Conservation (phyloP, 1,284 basidiomycete species). For the Clitocybe nebularis region DNA sequence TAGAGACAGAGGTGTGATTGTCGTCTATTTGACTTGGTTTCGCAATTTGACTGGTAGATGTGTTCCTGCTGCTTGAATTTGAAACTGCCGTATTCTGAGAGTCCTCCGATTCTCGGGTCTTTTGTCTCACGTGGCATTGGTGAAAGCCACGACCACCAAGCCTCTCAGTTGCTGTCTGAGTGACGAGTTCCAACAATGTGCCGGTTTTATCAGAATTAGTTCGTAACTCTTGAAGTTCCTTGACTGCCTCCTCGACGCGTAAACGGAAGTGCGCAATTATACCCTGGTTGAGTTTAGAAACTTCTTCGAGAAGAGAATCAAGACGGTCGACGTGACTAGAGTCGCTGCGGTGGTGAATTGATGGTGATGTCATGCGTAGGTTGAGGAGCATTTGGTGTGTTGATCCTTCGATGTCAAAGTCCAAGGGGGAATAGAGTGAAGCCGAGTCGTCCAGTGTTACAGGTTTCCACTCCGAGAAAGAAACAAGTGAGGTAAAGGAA, state of each 20-base stretch:
- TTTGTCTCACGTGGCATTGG: constrained; percentile 26
- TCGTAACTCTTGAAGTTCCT: constrained; percentile 45
- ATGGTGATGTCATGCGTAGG: constrained; percentile 45
- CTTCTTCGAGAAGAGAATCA: constrained; percentile 42
- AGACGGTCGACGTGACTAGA: constrained; percentile 37
- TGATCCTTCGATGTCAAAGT: constrained; percentile 41
- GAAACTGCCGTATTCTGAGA: constrained; percentile 48
- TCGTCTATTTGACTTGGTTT: constrained; percentile 17
- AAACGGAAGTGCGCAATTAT: constrained; percentile 46
- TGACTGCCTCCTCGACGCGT: constrained; percentile 45
- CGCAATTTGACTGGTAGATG: constrained; percentile 14
- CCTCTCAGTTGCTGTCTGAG: constrained; percentile 40
- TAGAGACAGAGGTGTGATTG: constrained; percentile 21
- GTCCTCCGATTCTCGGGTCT: constrained; percentile 51
- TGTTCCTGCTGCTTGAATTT: constrained; percentile 15
- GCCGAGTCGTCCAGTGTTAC: constrained; percentile 21
- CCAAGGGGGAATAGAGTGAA: constrained; percentile 26
- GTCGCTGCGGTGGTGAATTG: constrained; percentile 32
- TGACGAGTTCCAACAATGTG: constrained; percentile 36
- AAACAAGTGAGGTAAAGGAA: constrained; percentile 41
- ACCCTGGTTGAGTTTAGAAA: constrained; percentile 38
- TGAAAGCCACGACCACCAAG: constrained; percentile 31
- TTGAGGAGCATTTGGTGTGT: constrained; percentile 48
- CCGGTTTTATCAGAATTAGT: constrained; percentile 36
- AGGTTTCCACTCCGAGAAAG: constrained; percentile 31